Evolutionary conservation across 2,329 filamentous ascomycete genomes (phyloP).

Genomic region (Lasiodiplodia citricola): DNA sequence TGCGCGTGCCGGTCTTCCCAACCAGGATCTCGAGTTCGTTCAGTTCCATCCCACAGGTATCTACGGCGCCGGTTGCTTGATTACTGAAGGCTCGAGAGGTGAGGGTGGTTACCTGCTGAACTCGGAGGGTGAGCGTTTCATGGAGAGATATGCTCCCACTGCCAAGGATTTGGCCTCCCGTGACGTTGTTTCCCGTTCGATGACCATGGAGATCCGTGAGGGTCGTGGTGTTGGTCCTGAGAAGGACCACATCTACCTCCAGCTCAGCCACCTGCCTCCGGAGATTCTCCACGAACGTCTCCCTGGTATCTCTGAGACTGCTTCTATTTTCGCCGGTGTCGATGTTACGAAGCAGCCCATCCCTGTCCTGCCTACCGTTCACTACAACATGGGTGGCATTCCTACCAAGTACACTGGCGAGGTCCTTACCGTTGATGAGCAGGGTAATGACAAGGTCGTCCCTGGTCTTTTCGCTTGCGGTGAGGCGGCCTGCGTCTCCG

Average conservation of each 20-base stretch:
- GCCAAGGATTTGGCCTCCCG: slow-evolving; percentile 97
- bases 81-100: slow-evolving; percentile 96
- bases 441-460: slow-evolving; percentile 90
- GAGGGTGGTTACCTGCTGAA: slow-evolving; percentile 98
- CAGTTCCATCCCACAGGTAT: slow-evolving; percentile 99
- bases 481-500: slow-evolving; percentile 96
- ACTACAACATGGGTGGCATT: slow-evolving; percentile 99
- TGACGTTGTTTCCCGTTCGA: slow-evolving; percentile 95
- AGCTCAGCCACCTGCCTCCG: slow-evolving; percentile 91
- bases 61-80: slow-evolving; percentile 96
- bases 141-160: slow-evolving; percentile 97
- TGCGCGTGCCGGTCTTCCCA: slow-evolving; percentile 92
- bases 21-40: slow-evolving; percentile 99
- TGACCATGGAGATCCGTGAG: slow-evolving; percentile 98
- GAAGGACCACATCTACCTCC: slow-evolving; percentile 98
- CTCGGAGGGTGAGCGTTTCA: slow-evolving; percentile 97
- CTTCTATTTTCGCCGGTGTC: slow-evolving; percentile 94
- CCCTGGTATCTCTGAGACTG: slow-evolving; percentile 97
- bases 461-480: slow-evolving; percentile 95
- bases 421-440: slow-evolving; percentile 84
- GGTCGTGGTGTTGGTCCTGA: slow-evolving; percentile 95
- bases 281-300: slow-evolving; percentile 95
- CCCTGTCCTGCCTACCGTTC: slow-evolving; percentile 92
- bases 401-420: slow-evolving; percentile 97
- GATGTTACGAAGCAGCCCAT: slow-evolving; percentile 98